Evolutionary conservation across 2,329 filamentous ascomycete genomes (phyloP), one percentile per base, ranked within the genome.

Genomic region (Colletotrichum magnum): DNA sequence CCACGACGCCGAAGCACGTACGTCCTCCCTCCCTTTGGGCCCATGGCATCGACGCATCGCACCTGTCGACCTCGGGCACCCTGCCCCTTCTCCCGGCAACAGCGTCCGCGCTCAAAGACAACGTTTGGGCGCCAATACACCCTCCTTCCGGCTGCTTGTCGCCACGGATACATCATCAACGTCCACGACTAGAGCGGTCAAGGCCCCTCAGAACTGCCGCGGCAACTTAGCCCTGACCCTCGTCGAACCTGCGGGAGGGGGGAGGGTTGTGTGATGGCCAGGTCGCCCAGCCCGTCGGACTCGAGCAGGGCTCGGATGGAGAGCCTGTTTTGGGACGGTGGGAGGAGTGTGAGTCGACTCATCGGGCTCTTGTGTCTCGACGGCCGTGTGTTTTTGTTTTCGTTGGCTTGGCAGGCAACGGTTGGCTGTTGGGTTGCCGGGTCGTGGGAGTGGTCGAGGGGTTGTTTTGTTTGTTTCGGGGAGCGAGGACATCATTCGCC

Each of bases 161-260:
- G 86, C 86, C 64, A 85, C 86, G 2, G 82, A 82, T 6, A 89
- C 75, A 71, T 89, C 87, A 21, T 90, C 87, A 0, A 85, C 67
- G 71, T 87, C 89, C 5, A 87, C 88, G 2, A 89, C 82, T 41
- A 81, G 81, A 1, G 88, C 87, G 2, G 87, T 89, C 18, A 89
- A 72, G 2, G 83, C 77, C 88, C 87, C 41, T 89, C 88, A 4
- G 88, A 36, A 24, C 21, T 0, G 85, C 81, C 1, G 85, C 87
- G 3, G 85, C 86, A 10, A 89, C 80, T 87, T 87, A 89, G 50
- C 87, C 87, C 56, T 87, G 85, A 48, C 81, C 82, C 7, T 83
- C 79, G 18, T 18, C 18, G 18, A 18, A 1, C 18, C 18, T 1
- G 18, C 18, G 18, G 18, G 18, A 18, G 18, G 18, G 18, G 18